Evolutionary conservation across 2,329 filamentous ascomycete species (phyloP), one percentile per base, ranked within the genome.

Genomic region (Pezicula radicicola): DNA sequence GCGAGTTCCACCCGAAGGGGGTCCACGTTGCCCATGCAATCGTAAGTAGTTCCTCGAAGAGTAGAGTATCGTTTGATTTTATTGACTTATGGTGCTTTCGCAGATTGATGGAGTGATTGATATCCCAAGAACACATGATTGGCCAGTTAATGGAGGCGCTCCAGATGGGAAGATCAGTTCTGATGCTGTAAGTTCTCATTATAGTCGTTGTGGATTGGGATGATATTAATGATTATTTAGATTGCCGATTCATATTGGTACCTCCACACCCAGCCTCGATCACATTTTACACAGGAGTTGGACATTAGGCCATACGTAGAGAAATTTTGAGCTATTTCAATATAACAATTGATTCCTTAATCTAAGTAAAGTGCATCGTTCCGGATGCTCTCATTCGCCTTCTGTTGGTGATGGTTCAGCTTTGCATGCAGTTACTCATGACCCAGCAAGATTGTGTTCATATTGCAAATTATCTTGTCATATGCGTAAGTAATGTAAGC

Each of bases 191-290:
- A 75, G 86, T 77, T 6, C 48, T 16, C n/a, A 44, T 49, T 52
- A 51, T 7, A 45, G 12, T 28, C 40, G 45, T 47, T 50, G 6
- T 49, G 33, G 41, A 25, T 16, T 53, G 18, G 42, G 42, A 19
- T 40, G n/a, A n/a, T 33, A 33, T 35, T 44, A n/a, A 44, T 10
- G 9, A 48, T n/a, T 33, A 16, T 43, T 36, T 54, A 93, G 84
- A 95, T 96, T 75, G 91, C 91, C 10, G 89, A 95, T 58, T 81
- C 83, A 10, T 96, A 96, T 64, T 96, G 90, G 89, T 76, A 86
- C 65, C 66, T 96, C 63, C 91, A 96, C 65, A 87, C 84, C 0
- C 91, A 96, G 73, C 88, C 86, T 30, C 79, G 82, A 60, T 89
- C 87, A 6, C 83, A 83, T 2, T 95, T 93, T 63, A 91, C 89